Evolutionary conservation across 2,329 filamentous ascomycete genomes (phyloP).

Genomic region (Thielaviopsis populi): DNA sequence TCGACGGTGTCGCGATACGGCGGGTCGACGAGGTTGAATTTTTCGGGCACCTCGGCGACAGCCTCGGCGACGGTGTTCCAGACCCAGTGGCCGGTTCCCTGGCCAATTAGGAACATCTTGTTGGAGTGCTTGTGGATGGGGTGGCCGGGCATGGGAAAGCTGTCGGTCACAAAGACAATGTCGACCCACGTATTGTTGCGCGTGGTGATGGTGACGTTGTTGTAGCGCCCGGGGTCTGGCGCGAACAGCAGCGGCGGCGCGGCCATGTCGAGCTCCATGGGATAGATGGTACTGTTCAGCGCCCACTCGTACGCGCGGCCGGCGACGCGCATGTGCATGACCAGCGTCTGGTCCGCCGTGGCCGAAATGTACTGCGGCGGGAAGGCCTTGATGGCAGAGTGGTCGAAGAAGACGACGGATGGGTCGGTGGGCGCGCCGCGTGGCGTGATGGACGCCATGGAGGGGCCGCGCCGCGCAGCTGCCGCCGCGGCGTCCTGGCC

Average conservation of each 20-base stretch:
- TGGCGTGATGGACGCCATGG: conserved; percentile 26
- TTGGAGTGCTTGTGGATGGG: conserved; percentile 51
- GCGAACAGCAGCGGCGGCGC: conserved; percentile 33
- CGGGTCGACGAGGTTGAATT: conserved; percentile 43
- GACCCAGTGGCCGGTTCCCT: conserved; percentile 34
- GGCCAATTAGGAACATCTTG: conserved; percentile 43
- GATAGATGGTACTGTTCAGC: conserved; percentile 32
- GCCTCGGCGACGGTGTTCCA: conserved; percentile 41
- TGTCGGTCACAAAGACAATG: conserved; percentile 34
- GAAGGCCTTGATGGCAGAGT: conserved; percentile 31
- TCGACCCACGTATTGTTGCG: conserved; percentile 38
- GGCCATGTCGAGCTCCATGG: conserved; percentile 25
- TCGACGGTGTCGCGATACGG: conserved; percentile 33
- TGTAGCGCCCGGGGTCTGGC: conserved; percentile 21
- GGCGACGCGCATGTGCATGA: conserved; percentile 28
- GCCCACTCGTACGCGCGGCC: conserved; percentile 38
- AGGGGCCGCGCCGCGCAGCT: conserved; percentile 24
- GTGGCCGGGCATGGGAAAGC: conserved; percentile 35
- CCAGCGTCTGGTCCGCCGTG: conserved; percentile 31
- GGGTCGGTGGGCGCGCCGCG: conserved; percentile 17
- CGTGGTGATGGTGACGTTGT: conserved; percentile 36
- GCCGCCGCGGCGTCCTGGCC: conserved; percentile 15
- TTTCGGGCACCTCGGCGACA: conserved; percentile 28
- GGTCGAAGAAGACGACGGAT: conserved; percentile 30
- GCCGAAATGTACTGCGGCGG: conserved; percentile 31